Evolutionary conservation across 306 rosid genomes (phyloP).

Genomic region (Astragalus membranaceus): DNA sequence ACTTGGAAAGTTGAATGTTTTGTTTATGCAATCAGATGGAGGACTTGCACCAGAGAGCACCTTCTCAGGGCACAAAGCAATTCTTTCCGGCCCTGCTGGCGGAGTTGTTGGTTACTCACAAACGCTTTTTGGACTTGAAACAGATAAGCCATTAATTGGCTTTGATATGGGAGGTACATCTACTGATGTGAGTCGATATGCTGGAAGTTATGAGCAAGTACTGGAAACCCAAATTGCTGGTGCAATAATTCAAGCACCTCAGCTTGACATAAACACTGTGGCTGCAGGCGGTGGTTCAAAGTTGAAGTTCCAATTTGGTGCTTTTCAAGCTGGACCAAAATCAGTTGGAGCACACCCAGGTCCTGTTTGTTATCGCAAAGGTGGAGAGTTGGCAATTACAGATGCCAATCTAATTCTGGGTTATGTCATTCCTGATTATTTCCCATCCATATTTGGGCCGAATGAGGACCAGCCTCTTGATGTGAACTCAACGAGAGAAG

Average conservation of each 20-base stretch:
- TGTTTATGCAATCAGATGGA: slow-evolving; percentile 98
- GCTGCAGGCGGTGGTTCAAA: slow-evolving; percentile 98
- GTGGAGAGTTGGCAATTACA: slow-evolving; percentile 91
- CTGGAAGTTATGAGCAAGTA: slow-evolving; percentile 89
- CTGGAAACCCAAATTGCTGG: slow-evolving; percentile 92
- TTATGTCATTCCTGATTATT: slow-evolving; percentile 82
- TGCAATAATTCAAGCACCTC: slow-evolving; percentile 90
- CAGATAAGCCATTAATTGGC: slow-evolving; percentile 80
- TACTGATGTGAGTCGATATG: slow-evolving; percentile 94
- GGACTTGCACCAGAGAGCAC: slow-evolving; percentile 92
- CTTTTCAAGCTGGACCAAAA: slow-evolving; percentile 85
- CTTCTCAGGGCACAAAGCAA: slow-evolving; percentile 95
- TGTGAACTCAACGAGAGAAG: slow-evolving; percentile 54
- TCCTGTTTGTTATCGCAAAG: slow-evolving; percentile 90
- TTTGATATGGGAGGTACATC: slow-evolving; percentile 99
- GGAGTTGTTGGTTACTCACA: slow-evolving; percentile 98
- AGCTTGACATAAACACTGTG: slow-evolving; percentile 93
- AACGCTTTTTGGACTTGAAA: slow-evolving; percentile 81
- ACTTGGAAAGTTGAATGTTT: slow-evolving; percentile 62
- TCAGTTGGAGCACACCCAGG: slow-evolving; percentile 99
- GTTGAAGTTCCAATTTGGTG: slow-evolving; percentile 83
- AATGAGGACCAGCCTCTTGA: slow-evolving; percentile 79
- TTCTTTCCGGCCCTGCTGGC: slow-evolving; percentile 95
- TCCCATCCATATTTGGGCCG: slow-evolving; percentile 89
- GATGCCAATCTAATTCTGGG: slow-evolving; percentile 88